Conservation (phyloP, 176 grass and related monocot species). For the Triticum monococcum region DNA sequence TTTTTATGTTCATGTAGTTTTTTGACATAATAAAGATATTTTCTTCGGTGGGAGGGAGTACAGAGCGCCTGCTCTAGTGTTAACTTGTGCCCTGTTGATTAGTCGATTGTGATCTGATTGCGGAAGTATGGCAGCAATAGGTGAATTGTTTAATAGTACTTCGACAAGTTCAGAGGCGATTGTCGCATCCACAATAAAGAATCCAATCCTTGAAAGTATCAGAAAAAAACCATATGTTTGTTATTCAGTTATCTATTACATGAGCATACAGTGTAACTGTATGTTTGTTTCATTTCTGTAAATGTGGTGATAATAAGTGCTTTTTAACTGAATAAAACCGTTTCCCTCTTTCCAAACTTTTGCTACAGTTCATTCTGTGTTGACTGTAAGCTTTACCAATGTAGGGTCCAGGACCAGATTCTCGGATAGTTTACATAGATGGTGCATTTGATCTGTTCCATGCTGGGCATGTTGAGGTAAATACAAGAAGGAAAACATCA, state of each 20-base stretch:
- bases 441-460: slow-evolving; percentile 97
- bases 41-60: neutral
- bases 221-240: neutral
- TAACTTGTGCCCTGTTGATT: neutral
- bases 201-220: neutral
- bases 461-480: slow-evolving; percentile 99
- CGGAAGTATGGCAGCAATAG: neutral
- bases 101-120: neutral
- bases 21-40: neutral
- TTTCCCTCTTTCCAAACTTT: neutral
- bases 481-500: neutral
- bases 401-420: slow-evolving; percentile 89
- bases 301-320: neutral
- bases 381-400: slow-evolving; percentile 33
- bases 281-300: neutral
- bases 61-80: neutral
- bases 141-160: neutral
- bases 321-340: slow-evolving; percentile 5
- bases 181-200: neutral
- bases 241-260: neutral
- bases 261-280: neutral
- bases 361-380: slow-evolving; percentile 21
- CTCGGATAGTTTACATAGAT: slow-evolving; percentile 91
- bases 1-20: neutral
- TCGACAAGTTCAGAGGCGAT: neutral